A percentile compares a stretch with the other conserved stretches of the same genome.
These are phyloP conservation scores for Thinopyrum elongatum DNA, from an alignment of 176 grass and related monocot genomes.

Conservation along the genomic window DNA sequence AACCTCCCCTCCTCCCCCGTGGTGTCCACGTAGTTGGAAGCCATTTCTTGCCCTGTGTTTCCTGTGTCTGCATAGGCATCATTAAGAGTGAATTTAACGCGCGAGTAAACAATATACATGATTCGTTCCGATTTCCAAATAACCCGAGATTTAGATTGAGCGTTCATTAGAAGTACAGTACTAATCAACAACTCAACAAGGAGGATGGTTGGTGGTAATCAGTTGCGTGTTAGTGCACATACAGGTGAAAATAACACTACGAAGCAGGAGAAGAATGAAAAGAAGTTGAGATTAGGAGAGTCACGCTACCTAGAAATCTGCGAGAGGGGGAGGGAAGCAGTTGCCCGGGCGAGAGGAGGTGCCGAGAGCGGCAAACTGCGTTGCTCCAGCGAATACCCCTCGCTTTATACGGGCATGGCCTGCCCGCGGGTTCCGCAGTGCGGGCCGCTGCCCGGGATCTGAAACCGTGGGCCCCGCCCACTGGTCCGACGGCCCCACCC, in stretches of 20 bases:
- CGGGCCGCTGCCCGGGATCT: constrained; percentile 31
- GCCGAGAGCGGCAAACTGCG: constrained; percentile 55
- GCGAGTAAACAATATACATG: background rate
- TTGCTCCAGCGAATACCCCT: background rate
- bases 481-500: background rate
- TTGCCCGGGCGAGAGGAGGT: background rate
- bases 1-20: constrained; percentile 42
- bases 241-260: background rate
- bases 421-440: constrained; percentile 45
- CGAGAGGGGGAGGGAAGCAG: background rate
- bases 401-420: constrained; percentile 34
- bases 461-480: constrained; percentile 7
- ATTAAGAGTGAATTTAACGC: background rate
- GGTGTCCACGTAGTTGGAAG: constrained; percentile 71
- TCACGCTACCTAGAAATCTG: background rate
- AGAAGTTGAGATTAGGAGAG: background rate
- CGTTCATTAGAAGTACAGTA: too few relatives aligned
- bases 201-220: too few relatives aligned
- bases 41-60: constrained; percentile 31
- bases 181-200: too few relatives aligned
- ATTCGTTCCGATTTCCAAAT: background rate
- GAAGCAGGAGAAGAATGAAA: background rate
- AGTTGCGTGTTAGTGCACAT: background rate
- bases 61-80: constrained; percentile 1
- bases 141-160: background rate